Percentiles rank a stretch among this genome's conserved stretches.
Conservation (phyloP, 768 basidiomycete genomes). For the Tylopilus subfusipes region DNA sequence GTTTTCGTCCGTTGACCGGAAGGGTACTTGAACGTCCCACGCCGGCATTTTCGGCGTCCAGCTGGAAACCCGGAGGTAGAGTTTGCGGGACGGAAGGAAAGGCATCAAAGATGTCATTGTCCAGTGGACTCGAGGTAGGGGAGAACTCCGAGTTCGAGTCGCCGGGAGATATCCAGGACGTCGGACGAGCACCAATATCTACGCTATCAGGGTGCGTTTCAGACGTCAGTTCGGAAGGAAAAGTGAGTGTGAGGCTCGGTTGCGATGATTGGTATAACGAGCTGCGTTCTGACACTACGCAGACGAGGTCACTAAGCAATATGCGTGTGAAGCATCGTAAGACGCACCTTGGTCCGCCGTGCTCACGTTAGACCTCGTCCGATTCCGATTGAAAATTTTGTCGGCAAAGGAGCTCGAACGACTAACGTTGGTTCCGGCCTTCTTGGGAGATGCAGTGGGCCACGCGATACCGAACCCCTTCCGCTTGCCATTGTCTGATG, state of each 20-base stretch:
- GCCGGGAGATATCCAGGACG: slow-evolving; percentile 48
- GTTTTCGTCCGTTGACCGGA: slow-evolving; percentile 27
- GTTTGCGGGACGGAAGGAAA: slow-evolving; percentile 68
- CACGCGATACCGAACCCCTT: slow-evolving; percentile 39
- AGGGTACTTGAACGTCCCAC: slow-evolving; percentile 25
- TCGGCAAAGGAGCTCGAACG: slow-evolving; percentile 59
- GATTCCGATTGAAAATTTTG: slow-evolving; percentile 51
- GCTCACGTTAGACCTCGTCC: slow-evolving; percentile 54
- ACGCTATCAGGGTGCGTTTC: slow-evolving; percentile 11
- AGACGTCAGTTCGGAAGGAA: slow-evolving; percentile 19
- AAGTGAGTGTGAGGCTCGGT: slow-evolving; percentile 20
- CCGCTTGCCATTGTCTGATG: slow-evolving; percentile 43
- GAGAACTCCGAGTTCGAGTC: slow-evolving; percentile 42
- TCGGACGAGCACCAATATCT: slow-evolving; percentile 29
- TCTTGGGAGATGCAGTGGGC: slow-evolving; percentile 53
- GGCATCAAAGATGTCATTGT: slow-evolving; percentile 61
- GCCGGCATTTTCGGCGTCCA: slow-evolving; percentile 10
- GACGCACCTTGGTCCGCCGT: slow-evolving; percentile 42
- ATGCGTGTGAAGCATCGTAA: not conserved
- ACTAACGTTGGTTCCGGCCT: slow-evolving; percentile 38
- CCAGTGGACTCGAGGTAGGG: slow-evolving; percentile 39
- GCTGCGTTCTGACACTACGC: slow-evolving; percentile 19
- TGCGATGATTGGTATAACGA: slow-evolving; percentile 29
- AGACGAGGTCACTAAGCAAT: not conserved
- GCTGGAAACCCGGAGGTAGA: slow-evolving; percentile 33